Evolutionary conservation across 1,284 basidiomycete genomes (phyloP).

Genomic region (Apiotrichum laibachii): DNA sequence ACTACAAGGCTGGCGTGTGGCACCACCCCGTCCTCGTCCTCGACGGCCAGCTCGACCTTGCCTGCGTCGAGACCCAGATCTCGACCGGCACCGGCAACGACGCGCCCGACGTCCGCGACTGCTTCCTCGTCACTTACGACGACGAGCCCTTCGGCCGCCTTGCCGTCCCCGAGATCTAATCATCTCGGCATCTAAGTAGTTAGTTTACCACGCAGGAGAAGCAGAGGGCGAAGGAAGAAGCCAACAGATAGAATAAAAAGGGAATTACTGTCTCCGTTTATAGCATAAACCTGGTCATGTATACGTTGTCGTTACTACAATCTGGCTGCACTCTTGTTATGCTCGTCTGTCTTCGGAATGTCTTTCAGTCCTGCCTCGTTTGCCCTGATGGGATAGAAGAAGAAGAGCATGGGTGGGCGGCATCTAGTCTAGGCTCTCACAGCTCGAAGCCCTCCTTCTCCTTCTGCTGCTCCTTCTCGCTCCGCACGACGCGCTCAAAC

Average conservation of each 20-base stretch:
- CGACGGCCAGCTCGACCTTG: conserved; percentile 48
- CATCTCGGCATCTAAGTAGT: background rate
- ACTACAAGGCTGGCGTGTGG: conserved; percentile 80
- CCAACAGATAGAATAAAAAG: too few species aligned
- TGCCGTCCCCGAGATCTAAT: conserved; percentile 27
- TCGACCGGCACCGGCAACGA: conserved; percentile 38
- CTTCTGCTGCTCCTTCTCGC: background rate
- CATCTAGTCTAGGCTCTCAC: too few species aligned
- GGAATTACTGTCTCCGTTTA: background rate
- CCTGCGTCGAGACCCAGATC: conserved; percentile 51
- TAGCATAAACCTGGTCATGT: background rate
- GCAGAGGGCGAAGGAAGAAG: too few species aligned
- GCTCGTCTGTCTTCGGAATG: too few species aligned
- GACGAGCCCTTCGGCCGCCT: conserved; percentile 37
- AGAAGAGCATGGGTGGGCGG: too few species aligned
- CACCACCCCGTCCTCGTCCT: conserved; percentile 54
- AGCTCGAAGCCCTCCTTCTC: background rate
- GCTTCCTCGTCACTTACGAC: conserved; percentile 45
- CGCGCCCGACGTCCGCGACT: conserved; percentile 41
- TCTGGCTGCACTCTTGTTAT: too few species aligned
- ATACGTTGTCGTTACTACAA: conserved; percentile 5
- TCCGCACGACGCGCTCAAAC: conserved; percentile 16
- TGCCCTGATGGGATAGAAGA: too few species aligned
- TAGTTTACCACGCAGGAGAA: too few species aligned
- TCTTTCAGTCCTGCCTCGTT: too few species aligned